A percentile compares a stretch with the other conserved stretches of the same genome.
These are phyloP conservation scores for Amyloporia xantha DNA, from an alignment of 768 basidiomycete species.

Conservation along the genomic window DNA sequence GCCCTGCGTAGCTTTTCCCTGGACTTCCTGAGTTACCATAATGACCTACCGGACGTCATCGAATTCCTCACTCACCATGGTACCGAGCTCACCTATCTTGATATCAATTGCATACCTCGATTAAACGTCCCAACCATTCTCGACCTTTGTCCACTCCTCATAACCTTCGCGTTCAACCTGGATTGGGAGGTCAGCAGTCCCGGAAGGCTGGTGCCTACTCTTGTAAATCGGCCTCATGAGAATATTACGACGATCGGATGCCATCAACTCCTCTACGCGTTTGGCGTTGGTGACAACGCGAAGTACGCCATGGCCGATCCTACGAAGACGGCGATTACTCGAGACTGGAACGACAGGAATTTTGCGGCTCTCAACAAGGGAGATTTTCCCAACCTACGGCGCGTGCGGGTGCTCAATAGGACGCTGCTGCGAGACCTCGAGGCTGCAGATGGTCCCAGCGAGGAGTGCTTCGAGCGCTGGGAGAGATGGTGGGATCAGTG, in stretches of 20 bases:
- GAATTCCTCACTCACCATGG: conserved; percentile 60
- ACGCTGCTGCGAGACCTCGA: conserved; percentile 54
- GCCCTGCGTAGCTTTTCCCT: conserved; percentile 51
- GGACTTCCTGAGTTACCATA: conserved; percentile 38
- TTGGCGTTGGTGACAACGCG: conserved; percentile 54
- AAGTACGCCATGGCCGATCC: conserved; percentile 36
- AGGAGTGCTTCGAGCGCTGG: conserved; percentile 47
- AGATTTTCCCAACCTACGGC: conserved; percentile 56
- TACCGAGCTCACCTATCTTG: conserved; percentile 50
- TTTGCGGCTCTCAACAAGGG: conserved; percentile 44
- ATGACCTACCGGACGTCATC: conserved; percentile 51
- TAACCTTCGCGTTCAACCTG: conserved; percentile 63
- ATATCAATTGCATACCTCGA: conserved; percentile 50
- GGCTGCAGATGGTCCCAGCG: conserved; percentile 40
- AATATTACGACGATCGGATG: conserved; percentile 58
- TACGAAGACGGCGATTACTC: conserved; percentile 32
- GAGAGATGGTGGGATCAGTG: conserved; percentile 63
- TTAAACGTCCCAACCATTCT: conserved; percentile 56
- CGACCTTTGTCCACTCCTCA: conserved; percentile 55
- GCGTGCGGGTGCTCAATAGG: conserved; percentile 53
- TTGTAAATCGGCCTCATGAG: conserved; percentile 48
- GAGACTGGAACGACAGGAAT: conserved; percentile 61
- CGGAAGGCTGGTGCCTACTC: conserved; percentile 23
- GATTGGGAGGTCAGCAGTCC: conserved; percentile 52
- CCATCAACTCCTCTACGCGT: conserved; percentile 63